Conservation (phyloP, 2,329 filamentous ascomycete species). For the Nigrograna mackinnonii region DNA sequence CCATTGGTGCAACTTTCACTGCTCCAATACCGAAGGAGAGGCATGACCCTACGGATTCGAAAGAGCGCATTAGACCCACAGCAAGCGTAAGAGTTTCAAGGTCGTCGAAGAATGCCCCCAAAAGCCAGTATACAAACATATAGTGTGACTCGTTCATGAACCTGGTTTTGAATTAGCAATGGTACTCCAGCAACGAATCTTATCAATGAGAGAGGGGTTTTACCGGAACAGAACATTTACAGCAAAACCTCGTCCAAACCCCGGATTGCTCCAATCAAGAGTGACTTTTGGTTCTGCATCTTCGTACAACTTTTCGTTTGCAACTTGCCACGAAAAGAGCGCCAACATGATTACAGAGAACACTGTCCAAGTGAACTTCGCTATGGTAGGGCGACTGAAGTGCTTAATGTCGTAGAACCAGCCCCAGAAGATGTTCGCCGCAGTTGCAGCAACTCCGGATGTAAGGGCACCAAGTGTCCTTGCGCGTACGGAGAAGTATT, state of each 20-base stretch:
- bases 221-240: constrained; percentile 54
- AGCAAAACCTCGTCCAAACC: constrained; percentile 53
- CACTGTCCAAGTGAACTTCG: constrained; percentile 47
- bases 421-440: constrained; percentile 54
- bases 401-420: constrained; percentile 53
- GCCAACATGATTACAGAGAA: constrained; percentile 49
- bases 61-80: constrained; percentile 53
- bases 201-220: too few species aligned
- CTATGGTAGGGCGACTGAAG: constrained; percentile 45
- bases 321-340: constrained; percentile 53
- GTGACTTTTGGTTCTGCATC: constrained; percentile 40
- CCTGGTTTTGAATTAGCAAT: constrained; percentile 3
- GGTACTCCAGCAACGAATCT: not conserved
- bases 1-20: constrained; percentile 49
- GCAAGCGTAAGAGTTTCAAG: constrained; percentile 55
- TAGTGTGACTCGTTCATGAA: constrained; percentile 57
- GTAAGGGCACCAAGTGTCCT: constrained; percentile 51
- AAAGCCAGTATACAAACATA: constrained; percentile 57
- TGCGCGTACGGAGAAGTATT: constrained; percentile 56
- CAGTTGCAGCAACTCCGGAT: constrained; percentile 50
- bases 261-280: constrained; percentile 50
- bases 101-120: constrained; percentile 56
- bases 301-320: constrained; percentile 53
- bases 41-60: constrained; percentile 54
- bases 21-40: constrained; percentile 55